Evolutionary conservation across 441 rosid genomes (phyloP).

Genomic region (Omphalea diandra): DNA sequence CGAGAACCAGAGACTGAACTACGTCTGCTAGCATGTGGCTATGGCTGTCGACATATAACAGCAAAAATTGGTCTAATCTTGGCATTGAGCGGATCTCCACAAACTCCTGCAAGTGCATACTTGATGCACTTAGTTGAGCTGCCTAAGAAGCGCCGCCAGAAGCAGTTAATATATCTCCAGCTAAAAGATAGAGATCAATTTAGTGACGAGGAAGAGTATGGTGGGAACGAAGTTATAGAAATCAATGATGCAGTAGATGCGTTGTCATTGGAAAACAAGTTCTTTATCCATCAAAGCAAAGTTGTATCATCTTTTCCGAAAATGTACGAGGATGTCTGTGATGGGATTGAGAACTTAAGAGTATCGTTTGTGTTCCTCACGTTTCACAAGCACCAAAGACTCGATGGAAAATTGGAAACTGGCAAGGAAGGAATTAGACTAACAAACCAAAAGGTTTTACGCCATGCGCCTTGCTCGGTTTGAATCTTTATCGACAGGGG

Average conservation of each 20-base stretch:
- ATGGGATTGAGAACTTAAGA: constrained; percentile 57
- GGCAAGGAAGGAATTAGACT: constrained; percentile 59
- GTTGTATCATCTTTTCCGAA: constrained; percentile 47
- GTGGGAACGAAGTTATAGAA: constrained; percentile 66
- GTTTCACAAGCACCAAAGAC: constrained; percentile 85
- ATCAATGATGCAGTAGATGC: constrained; percentile 66
- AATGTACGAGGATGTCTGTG: constrained; percentile 69
- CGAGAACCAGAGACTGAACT: constrained; percentile 52
- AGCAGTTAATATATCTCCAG: constrained; percentile 57
- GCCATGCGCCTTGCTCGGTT: constrained; percentile 70
- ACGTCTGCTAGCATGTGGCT: constrained; percentile 60
- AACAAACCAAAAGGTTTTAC: constrained; percentile 63
- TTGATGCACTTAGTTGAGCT: constrained; percentile 77
- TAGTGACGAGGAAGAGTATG: constrained; percentile 72
- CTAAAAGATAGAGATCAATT: constrained; percentile 52
- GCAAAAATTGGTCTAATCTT: constrained; percentile 46
- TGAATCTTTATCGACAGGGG: constrained; percentile 66
- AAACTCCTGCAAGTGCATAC: constrained; percentile 47
- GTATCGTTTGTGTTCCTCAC: constrained; percentile 66
- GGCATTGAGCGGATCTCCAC: constrained; percentile 45
- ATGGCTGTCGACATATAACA: constrained; percentile 65
- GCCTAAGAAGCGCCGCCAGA: constrained; percentile 45
- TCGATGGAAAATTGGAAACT: constrained; percentile 63
- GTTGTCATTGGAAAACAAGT: constrained; percentile 42
- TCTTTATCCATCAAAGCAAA: constrained; percentile 46